Evolutionary conservation across 768 basidiomycete species (phyloP).

Genomic region (Termitomyces sp.): DNA sequence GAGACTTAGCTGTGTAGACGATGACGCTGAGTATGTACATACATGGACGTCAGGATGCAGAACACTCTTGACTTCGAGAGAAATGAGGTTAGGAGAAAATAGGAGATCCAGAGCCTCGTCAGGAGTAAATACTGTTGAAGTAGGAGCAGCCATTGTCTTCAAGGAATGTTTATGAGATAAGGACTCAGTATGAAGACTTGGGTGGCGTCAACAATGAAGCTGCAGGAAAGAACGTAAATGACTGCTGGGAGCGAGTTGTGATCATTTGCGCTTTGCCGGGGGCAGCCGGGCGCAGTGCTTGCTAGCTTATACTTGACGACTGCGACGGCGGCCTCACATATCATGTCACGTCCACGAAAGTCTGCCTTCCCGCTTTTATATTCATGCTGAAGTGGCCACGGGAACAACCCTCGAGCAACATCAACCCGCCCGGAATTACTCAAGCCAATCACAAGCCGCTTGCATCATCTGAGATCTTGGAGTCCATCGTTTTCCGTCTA

Average conservation of each 20-base stretch:
- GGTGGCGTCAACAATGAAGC: neutral
- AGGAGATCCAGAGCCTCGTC: constrained; percentile 70
- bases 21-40: neutral
- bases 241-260: neutral
- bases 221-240: neutral
- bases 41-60: constrained; percentile 53
- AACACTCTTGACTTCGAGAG: constrained; percentile 50
- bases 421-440: neutral
- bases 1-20: neutral
- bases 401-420: neutral
- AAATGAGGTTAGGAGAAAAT: constrained; percentile 71
- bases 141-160: constrained; percentile 10
- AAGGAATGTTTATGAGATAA: constrained; percentile 6
- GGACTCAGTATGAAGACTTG: neutral
- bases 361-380: neutral
- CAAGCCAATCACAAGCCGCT: neutral
- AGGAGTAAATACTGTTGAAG: constrained; percentile 39
- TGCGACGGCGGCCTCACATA: neutral
- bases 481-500: neutral
- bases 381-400: neutral
- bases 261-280: neutral
- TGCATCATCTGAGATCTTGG: neutral
- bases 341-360: neutral
- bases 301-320: neutral
- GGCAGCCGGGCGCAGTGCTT: neutral